A percentile compares a stretch with the other conserved stretches of the same genome.
phyloP scores from a whole-genome alignment of 768 basidiomycete genomes.

The Pleurotus eryngii region DNA sequence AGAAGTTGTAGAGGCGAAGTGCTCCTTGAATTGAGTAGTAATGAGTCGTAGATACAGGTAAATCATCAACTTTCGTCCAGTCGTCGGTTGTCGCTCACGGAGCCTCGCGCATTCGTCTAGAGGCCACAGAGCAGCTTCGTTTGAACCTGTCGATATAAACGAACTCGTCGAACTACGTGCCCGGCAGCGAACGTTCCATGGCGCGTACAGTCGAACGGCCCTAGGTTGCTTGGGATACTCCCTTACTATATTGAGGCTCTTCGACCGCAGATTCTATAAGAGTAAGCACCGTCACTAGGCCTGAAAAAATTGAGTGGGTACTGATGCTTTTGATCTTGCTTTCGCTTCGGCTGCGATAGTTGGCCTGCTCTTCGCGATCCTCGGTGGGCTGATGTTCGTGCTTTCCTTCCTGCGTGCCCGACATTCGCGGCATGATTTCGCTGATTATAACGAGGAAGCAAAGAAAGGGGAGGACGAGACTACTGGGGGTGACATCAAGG shows the following conservation, averaged over 20 bases:
- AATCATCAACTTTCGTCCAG: no score
- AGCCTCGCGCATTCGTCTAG: conserved; percentile 16
- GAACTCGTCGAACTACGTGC: conserved; percentile 77
- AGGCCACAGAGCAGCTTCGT: conserved; percentile 48
- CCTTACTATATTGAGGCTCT: conserved; percentile 73
- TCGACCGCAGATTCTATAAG: conserved; percentile 67
- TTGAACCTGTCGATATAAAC: conserved; percentile 47
- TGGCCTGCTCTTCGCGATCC: conserved; percentile 61
- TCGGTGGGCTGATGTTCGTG: conserved; percentile 59
- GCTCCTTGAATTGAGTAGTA: background rate
- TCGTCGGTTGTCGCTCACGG: no score
- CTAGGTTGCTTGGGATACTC: conserved; percentile 73
- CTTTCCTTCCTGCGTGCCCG: conserved; percentile 58
- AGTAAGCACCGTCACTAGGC: conserved; percentile 41
- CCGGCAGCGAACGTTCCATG: conserved; percentile 78
- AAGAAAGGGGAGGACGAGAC: background rate
- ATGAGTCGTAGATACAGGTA: background rate
- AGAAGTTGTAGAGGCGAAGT: no score
- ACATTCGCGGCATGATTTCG: conserved; percentile 73
- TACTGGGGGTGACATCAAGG: background rate
- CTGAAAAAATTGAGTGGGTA: background rate
- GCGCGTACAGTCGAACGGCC: conserved; percentile 76
- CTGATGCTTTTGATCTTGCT: background rate
- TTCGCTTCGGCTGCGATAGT: conserved; percentile 23
- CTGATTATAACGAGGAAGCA: conserved; percentile 48